Conservation (phyloP, 23 red algal genomes). For the Gracilaria domingensis region DNA sequence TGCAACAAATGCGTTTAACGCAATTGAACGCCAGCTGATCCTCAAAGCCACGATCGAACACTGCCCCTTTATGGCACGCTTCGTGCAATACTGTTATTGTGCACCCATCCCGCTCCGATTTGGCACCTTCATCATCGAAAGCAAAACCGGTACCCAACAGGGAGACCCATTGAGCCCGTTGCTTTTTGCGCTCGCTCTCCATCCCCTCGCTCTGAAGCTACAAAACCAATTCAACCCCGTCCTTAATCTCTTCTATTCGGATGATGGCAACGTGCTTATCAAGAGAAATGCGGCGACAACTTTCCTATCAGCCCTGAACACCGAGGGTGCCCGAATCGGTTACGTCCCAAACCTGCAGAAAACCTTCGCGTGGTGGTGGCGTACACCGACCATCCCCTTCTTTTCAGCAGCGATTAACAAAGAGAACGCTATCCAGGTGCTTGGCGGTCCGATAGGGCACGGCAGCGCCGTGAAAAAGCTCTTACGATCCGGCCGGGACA, state of each 20-base stretch:
- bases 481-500: no score
- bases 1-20: constrained; percentile 37
- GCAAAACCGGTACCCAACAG: background rate
- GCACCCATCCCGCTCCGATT: background rate
- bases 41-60: background rate
- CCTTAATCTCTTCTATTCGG: constrained; percentile 12
- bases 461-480: background rate
- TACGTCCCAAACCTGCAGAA: background rate
- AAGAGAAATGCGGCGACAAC: background rate
- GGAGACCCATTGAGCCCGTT: constrained; percentile 10
- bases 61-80: constrained; percentile 5
- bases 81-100: constrained; percentile 6
- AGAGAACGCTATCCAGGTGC: background rate
- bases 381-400: background rate
- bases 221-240: background rate
- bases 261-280: constrained; percentile 31
- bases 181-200: constrained; percentile 1
- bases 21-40: constrained; percentile 15
- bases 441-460: background rate
- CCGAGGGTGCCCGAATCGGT: background rate
- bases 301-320: background rate
- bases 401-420: background rate
- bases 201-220: background rate
- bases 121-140: background rate
- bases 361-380: constrained; percentile 32